Evolutionary conservation across 1,284 basidiomycete genomes (phyloP).

Genomic region (Ceratobasidium sp.): DNA sequence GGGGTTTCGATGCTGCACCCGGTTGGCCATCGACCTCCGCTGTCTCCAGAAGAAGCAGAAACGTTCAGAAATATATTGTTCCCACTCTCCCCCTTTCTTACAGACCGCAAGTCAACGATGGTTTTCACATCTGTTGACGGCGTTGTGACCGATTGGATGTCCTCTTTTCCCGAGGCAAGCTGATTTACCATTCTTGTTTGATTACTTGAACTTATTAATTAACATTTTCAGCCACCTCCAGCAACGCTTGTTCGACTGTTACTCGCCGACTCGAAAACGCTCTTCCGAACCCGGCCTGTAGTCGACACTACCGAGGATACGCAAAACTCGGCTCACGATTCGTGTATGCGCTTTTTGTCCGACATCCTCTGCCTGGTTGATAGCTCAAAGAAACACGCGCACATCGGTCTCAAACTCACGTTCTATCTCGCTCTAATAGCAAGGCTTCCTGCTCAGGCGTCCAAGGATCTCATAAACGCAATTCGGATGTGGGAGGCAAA

Average conservation of each 20-base stretch:
- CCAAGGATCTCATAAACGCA: constrained; percentile 10
- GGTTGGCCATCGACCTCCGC: not conserved
- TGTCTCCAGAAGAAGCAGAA: constrained; percentile 54
- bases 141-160: constrained; percentile 57
- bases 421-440: constrained; percentile 34
- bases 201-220: not conserved
- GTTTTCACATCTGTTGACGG: constrained; percentile 62
- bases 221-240: constrained; percentile 3
- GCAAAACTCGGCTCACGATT: constrained; percentile 8
- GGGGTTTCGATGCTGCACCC: constrained; percentile 65
- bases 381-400: constrained; percentile 19
- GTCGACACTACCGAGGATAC: not conserved
- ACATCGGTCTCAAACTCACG: constrained; percentile 22
- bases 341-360: constrained; percentile 37
- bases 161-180: constrained; percentile 17
- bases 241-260: constrained; percentile 2
- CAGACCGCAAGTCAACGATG: constrained; percentile 65
- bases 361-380: constrained; percentile 18
- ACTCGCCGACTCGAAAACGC: constrained; percentile 2
- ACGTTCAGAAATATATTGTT: constrained; percentile 64
- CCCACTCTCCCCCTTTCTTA: constrained; percentile 69
- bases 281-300: constrained; percentile 19
- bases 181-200: not conserved
- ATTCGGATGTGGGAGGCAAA: constrained; percentile 14
- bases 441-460: constrained; percentile 8